Conservation (phyloP, 139 green algal genomes). For the Coelastrella sp. region DNA sequence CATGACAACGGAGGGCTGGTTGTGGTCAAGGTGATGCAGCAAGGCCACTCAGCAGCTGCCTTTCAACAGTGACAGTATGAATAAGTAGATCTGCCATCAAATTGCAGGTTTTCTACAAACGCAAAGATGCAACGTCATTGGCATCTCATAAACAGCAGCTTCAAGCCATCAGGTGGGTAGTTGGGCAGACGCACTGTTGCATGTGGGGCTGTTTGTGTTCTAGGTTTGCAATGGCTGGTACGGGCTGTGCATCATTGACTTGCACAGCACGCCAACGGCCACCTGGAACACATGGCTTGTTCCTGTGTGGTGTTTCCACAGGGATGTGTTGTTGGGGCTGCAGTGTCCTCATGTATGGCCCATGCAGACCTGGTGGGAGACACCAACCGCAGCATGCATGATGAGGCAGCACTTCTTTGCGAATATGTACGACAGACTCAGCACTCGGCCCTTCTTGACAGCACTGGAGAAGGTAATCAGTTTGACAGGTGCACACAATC, state of each 20-base stretch:
- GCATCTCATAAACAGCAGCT: constrained; percentile 81
- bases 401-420: constrained; percentile 89
- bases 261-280: too few relatives aligned
- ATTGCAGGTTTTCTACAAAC: constrained; percentile 48
- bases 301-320: constrained; percentile 15
- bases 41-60: background rate
- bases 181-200: background rate
- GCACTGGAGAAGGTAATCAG: constrained; percentile 86
- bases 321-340: constrained; percentile 58
- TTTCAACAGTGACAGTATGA: background rate
- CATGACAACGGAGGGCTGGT: constrained; percentile 92
- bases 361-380: constrained; percentile 79
- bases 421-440: constrained; percentile 92
- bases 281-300: background rate
- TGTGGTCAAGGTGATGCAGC: constrained; percentile 86
- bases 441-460: constrained; percentile 92
- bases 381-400: constrained; percentile 77
- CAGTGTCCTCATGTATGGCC: constrained; percentile 79
- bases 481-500: background rate
- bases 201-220: background rate
- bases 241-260: background rate
- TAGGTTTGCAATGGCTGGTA: background rate
- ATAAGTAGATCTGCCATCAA: background rate
- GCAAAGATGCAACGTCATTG: constrained; percentile 48
- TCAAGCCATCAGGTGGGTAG: constrained; percentile 67